Evolutionary conservation across 2,329 filamentous ascomycete genomes (phyloP).

Genomic region (Aspergillus intermedius): DNA sequence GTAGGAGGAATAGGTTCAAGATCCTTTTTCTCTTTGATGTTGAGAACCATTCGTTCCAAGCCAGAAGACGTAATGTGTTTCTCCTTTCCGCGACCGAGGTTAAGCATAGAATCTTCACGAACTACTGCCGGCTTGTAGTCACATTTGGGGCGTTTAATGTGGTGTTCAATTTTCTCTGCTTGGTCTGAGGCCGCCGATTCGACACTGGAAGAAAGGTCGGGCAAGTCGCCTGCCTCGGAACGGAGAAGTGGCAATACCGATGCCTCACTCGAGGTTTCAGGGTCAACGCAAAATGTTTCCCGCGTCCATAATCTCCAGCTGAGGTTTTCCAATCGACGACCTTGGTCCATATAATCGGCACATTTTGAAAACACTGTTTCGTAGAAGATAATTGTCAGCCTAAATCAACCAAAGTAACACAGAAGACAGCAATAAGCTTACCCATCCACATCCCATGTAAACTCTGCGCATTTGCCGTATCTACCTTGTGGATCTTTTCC

Average conservation of each 20-base stretch:
- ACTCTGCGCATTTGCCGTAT: conserved; percentile 86
- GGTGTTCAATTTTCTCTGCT: conserved; percentile 44
- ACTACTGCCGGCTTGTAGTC: conserved; percentile 55
- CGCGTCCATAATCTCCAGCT: conserved; percentile 94
- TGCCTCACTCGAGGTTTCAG: conserved; percentile 46
- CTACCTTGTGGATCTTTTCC: conserved; percentile 87
- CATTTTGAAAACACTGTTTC: conserved; percentile 81
- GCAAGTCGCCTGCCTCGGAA: conserved; percentile 48
- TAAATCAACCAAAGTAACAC: background rate
- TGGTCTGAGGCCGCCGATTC: conserved; percentile 65
- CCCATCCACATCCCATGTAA: conserved; percentile 96
- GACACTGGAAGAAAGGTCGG: conserved; percentile 69
- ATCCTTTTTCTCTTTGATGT: conserved; percentile 76
- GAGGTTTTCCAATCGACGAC: conserved; percentile 85
- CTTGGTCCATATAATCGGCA: conserved; percentile 88
- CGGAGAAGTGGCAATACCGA: conserved; percentile 46
- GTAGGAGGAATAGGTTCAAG: conserved; percentile 51
- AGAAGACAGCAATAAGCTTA: conserved; percentile 44
- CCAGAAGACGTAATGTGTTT: conserved; percentile 90
- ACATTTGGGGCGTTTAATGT: conserved; percentile 55
- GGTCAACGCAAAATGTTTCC: conserved; percentile 82
- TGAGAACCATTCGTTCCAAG: conserved; percentile 87
- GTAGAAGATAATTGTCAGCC: conserved; percentile 15
- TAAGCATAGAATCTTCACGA: conserved; percentile 50
- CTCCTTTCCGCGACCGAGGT: conserved; percentile 66